Percentiles rank a stretch among this genome's conserved stretches.
phyloP scores from a whole-genome alignment of 768 basidiomycete genomes.

The Kondoa malvinella region DNA sequence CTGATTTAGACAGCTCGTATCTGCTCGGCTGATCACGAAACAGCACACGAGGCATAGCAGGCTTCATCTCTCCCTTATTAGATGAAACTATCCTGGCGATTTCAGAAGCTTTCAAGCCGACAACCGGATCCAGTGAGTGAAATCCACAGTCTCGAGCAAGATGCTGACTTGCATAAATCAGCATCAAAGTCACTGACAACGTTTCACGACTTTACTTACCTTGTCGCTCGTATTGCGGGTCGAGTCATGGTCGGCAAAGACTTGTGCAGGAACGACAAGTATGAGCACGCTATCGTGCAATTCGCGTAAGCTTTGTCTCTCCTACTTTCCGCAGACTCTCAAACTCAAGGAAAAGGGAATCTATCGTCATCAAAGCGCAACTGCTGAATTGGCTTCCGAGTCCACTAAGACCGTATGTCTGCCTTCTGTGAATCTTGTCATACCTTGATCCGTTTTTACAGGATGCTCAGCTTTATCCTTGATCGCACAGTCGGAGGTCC shows the following conservation, averaged over 20 bases:
- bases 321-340: no score
- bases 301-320: not conserved
- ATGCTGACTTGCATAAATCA: not conserved
- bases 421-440: not conserved
- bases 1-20: no score
- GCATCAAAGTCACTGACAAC: not conserved
- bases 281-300: not conserved
- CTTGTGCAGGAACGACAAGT: not conserved
- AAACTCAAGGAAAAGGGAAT: no score
- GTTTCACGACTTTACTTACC: not conserved
- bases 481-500: not conserved
- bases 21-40: no score
- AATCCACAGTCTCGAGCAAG: not conserved
- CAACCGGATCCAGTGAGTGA: not conserved
- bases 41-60: not conserved
- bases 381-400: not conserved
- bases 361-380: not conserved
- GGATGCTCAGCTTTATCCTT: not conserved
- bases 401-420: not conserved
- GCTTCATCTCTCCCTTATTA: not conserved
- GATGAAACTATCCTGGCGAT: not conserved
- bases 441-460: not conserved
- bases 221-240: not conserved
- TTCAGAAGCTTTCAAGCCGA: not conserved
- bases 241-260: not conserved